Evolutionary conservation across 116 monocot genomes (phyloP), one percentile per base, ranked within the genome.

Genomic region (Phalaenopsis hybrid): DNA sequence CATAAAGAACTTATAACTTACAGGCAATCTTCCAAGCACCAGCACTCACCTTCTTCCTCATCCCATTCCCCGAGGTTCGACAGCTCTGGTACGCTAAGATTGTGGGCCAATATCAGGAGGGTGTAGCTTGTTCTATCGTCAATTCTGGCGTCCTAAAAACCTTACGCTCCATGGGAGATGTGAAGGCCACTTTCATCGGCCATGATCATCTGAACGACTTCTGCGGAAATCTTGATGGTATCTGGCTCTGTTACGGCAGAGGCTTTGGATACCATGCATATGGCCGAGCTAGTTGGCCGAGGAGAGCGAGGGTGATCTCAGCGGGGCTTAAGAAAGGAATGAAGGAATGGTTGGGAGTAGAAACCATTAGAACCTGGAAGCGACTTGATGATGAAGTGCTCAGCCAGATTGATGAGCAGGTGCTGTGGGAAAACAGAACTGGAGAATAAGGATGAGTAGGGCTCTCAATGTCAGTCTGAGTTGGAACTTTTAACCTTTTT

Each of bases 191-290:
- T 16, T 92, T 97, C 69, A 33, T 90, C 5, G 94, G 94, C 1
- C 97, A 97, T 70, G 97, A 97, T 85, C 97, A 97, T 76, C 79
- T 89, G 0, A 97, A 97, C 69, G 97, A 97, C 49, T 97, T 97
- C 82, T 97, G 94, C 75, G 97, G 97, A 16, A 81, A 92, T 15
- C 76, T 97, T 1, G 78, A 84, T 13, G 85, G 89, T 44, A 85
- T 97, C 74, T 84, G 84, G 82, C 84, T 97, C 75, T 97, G 96
- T 78, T 97, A 94, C 75, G 96, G 94, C 6, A 94, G 96, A 48
- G 96, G 96, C 3, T 94, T 94, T 65, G 96, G 96, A 11, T 97
- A 97, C 79, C 97, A 97, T 87, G 97, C 77, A 4, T 96, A 96
- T 77, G 96, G 96, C 8, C 89, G 86, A 79, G 84, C 84, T 7